Percentiles rank a stretch among this genome's conserved stretches.
phyloP scores from a whole-genome alignment of 2,329 filamentous ascomycete genomes.

The Fusarium succisae region DNA sequence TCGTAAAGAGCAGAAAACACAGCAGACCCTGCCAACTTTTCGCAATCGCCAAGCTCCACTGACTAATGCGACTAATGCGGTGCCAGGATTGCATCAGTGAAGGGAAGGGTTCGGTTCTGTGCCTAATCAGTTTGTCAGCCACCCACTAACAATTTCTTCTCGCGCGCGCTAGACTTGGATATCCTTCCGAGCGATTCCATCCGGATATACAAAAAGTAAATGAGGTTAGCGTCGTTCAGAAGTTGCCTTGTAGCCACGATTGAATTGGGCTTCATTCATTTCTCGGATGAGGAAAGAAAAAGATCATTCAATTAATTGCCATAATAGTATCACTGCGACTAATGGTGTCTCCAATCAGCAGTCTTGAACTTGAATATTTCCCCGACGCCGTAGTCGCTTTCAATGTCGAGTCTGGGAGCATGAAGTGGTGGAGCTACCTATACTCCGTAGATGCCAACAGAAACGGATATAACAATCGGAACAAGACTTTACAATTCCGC shows the following conservation, averaged over 20 bases:
- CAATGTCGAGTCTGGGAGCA: background rate
- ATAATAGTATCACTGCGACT: background rate
- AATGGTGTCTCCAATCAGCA: too few relatives aligned
- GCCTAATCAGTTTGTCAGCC: background rate
- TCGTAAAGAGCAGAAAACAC: background rate
- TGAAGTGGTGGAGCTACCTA: background rate
- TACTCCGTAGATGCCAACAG: too few relatives aligned
- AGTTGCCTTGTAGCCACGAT: background rate
- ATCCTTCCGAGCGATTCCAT: background rate
- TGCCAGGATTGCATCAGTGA: constrained; percentile 11
- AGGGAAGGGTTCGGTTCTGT: background rate
- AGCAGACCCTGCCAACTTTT: constrained; percentile 11
- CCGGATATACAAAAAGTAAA: background rate
- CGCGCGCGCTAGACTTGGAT: constrained; percentile 2
- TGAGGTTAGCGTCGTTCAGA: background rate
- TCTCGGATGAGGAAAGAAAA: background rate
- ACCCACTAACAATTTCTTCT: background rate
- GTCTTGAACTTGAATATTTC: too few relatives aligned
- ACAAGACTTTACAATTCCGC: background rate
- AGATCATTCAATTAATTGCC: too few relatives aligned
- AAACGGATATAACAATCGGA: background rate
- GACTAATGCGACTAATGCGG: constrained; percentile 29
- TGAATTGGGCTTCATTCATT: background rate
- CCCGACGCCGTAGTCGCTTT: too few relatives aligned
- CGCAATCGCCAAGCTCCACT: constrained; percentile 17